Evolutionary conservation across 441 rosid genomes (phyloP).

Genomic region (Gossypium davidsonii): DNA sequence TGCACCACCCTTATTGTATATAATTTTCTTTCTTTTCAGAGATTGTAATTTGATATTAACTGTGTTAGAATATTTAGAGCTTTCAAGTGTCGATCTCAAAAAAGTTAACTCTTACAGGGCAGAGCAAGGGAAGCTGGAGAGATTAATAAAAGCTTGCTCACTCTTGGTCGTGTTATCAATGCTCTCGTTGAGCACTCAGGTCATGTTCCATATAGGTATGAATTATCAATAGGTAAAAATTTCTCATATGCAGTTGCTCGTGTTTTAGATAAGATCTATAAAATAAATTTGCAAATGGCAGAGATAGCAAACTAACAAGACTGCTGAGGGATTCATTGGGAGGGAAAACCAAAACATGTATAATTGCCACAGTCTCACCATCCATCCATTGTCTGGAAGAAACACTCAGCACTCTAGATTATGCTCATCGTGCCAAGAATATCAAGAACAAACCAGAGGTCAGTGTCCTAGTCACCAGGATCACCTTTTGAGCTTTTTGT

Average conservation of each 20-base stretch:
- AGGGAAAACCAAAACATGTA: conserved; percentile 97
- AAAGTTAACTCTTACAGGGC: conserved; percentile 54
- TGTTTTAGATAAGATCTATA: conserved; percentile 9
- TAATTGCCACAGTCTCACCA: conserved; percentile 92
- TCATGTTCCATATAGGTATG: conserved; percentile 90
- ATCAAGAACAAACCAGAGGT: conserved; percentile 98
- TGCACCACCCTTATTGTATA: not conserved
- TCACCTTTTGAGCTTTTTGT: conserved; percentile 1
- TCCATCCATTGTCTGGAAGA: conserved; percentile 91
- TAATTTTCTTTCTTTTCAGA: conserved; percentile 3
- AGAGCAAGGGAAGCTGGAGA: conserved; percentile 99
- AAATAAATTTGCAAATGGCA: conserved; percentile 26
- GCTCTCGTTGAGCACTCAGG: conserved; percentile 97
- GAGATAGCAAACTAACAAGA: conserved; percentile 96
- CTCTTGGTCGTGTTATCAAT: conserved; percentile 97
- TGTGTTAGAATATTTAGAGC: not conserved
- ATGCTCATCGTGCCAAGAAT: conserved; percentile 96
- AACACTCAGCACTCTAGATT: conserved; percentile 95
- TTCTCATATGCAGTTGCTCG: conserved; percentile 7
- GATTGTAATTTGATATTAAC: conserved; percentile 15
- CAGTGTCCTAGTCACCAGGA: conserved; percentile 13
- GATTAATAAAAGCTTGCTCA: conserved; percentile 97
- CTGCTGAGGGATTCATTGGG: conserved; percentile 94
- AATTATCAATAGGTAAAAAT: not conserved
- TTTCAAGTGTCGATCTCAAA: conserved; percentile 14